Conservation (phyloP, 2,329 filamentous ascomycete genomes). For the Chaetomium olivaceum region DNA sequence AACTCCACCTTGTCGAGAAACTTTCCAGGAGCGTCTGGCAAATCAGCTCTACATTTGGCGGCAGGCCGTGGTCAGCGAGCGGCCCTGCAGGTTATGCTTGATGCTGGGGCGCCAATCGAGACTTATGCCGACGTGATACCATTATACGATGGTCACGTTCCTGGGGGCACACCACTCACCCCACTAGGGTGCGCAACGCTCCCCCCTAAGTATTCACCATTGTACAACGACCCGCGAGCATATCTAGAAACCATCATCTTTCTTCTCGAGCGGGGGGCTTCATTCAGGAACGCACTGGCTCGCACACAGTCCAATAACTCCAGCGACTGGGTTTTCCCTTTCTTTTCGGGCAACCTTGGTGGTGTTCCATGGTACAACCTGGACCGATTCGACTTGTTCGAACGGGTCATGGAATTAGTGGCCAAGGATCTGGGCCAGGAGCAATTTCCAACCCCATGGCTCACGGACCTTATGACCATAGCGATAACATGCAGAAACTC, state of each 20-base stretch:
- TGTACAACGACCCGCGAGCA: background rate
- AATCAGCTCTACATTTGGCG: conserved; percentile 9
- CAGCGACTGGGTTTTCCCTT: background rate
- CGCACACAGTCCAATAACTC: no score
- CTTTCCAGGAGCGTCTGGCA: no score
- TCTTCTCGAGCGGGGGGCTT: conserved; percentile 7
- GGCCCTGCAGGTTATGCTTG: background rate
- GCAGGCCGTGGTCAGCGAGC: background rate
- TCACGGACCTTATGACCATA: background rate
- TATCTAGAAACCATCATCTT: background rate
- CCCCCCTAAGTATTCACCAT: background rate
- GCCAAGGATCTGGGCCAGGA: conserved; percentile 1
- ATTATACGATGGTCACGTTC: no score
- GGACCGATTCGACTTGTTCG: background rate
- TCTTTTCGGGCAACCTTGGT: background rate
- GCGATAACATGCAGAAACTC: background rate
- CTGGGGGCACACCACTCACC: background rate
- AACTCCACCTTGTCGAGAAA: background rate
- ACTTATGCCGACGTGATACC: no score
- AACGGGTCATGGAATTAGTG: background rate
- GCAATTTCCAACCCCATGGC: background rate
- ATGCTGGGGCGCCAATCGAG: background rate
- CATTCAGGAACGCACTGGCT: background rate
- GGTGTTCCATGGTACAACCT: background rate
- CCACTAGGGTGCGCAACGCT: background rate